Base-by-base conservation (phyloP, 345 rosid species). In the Populus simonii region DNA sequence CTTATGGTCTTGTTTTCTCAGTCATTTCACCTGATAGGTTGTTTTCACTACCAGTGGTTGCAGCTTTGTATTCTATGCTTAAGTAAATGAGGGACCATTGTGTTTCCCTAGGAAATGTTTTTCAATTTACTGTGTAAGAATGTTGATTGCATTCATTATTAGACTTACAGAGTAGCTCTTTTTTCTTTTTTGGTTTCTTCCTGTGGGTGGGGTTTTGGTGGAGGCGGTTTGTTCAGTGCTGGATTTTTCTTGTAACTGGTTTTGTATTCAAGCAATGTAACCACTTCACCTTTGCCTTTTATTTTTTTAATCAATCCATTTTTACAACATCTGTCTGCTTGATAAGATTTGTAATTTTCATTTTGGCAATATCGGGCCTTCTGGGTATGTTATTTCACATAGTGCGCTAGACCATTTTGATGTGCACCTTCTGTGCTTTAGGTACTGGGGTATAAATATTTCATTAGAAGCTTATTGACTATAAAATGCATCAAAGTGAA, bases 401-500 rank as follows among this genome's bases (percentile, higher is more conserved):
- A 18, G 23, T 53, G 20, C 2, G 5, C 4, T 7, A 22, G 55
- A 31, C 17, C 15, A 8, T 74, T 38, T 23, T 6, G 22, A 25
- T 75, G 33, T 31, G 6, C 27, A 43, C 36, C 51, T 17, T 39
- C 27, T 61, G n/a, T 73, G 35, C 72, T 25, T 4, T 53, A 45
- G 23, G 1, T 25, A 18, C 31, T 31, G 22, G 22, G 69, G 71
- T 38, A 74, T 75, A 18, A 29, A 80, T 63, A 57, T 53, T 68
- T 55, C 45, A 31, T 38, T 70, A 18, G 12, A 16, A 2, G 16
- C 49, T 74, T 39, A 22, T 15, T 68, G 36, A 22, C n/a, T 55
- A 45, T 77, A 7, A 74, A 15, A 71, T 72, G 68, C 17, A 5
- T 33, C 27, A 12, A 76, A n/a, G 43, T 73, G 68, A 67, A 61